Base-by-base conservation (phyloP, 1,139 yeast species). In the Magnusiomyces ingens region DNA sequence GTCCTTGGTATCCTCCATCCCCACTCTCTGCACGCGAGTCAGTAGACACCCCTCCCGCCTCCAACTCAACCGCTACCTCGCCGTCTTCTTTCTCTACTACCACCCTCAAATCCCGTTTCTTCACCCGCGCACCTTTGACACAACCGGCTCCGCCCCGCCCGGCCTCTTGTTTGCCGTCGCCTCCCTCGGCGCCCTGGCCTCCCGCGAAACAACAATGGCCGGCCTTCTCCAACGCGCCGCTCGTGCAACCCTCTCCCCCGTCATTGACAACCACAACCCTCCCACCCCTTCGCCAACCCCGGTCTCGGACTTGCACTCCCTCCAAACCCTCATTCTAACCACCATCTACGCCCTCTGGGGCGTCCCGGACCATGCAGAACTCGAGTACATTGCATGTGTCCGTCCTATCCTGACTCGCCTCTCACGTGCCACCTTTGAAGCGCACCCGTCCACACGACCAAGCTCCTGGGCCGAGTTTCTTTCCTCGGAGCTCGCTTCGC, bases 61-160 rank as follows among this genome's bases (percentile, higher is more conserved):
- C 21, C 65, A 61, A 54, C 57, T 67, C 49, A 65, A 68, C 57
- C 60, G 67, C 37, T 68, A 66, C 54, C 56, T 69, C 50, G 54
- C 69, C 3, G 61, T 68, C 4, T 70, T 67, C 59, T 67, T 70
- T 57, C 61, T 62, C 45, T 62, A 60, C 50, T 69, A 65, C 61
- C 72, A 70, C 51, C 71, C 71, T 1, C 59, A 55, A 35, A 60
- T 67, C 43, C 73, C 74, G 2, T 64, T 70, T 52, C 51, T 70
- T 38, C 73, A 70, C 55, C 59, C 62, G 3, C 67, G 66, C 32
- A 61, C 70, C 2, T 69, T 69, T 52, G 63, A 65, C 42, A 67
- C 69, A 1, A 58, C 61, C 13, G 32, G 32, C 8, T 57, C 60
- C 1, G 62, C 64, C 1, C 62, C 70, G 8, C 69, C 69, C 4